Conservation (phyloP, 352 stramenopile genomes). For the Globisporangium uncinulatum region DNA sequence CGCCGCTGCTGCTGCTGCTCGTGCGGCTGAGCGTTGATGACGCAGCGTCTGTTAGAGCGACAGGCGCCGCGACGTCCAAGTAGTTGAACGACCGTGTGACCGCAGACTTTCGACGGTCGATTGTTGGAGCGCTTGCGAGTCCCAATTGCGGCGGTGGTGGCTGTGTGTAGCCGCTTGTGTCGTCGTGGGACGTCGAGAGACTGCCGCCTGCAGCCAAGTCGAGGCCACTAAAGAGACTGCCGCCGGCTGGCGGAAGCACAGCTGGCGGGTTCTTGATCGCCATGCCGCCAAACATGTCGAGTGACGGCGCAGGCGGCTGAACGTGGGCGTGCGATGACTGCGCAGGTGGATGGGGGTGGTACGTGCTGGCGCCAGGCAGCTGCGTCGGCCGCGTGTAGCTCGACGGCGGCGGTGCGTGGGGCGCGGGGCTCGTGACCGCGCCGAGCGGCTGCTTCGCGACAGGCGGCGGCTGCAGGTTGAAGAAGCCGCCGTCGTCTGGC, state of each 20-base stretch:
- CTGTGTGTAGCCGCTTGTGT: slow-evolving; percentile 17
- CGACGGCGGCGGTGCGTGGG: slow-evolving; percentile 6
- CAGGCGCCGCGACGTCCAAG: slow-evolving; percentile 34
- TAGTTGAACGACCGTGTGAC: slow-evolving; percentile 54
- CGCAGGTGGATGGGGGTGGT: slow-evolving; percentile 5
- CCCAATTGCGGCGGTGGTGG: background rate
- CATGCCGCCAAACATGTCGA: slow-evolving; percentile 81
- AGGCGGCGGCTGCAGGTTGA: slow-evolving; percentile 68
- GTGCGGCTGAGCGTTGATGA: background rate
- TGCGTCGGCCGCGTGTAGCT: slow-evolving; percentile 7
- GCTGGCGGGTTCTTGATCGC: slow-evolving; percentile 33
- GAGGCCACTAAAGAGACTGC: slow-evolving; percentile 42
- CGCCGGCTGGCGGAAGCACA: background rate
- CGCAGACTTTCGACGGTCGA: slow-evolving; percentile 33
- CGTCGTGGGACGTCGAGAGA: slow-evolving; percentile 17
- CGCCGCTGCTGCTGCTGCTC: slow-evolving; percentile 19
- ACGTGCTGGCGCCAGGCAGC: slow-evolving; percentile 2
- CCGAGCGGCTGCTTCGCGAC: slow-evolving; percentile 45
- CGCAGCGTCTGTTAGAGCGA: slow-evolving; percentile 12
- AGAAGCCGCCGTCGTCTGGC: slow-evolving; percentile 63
- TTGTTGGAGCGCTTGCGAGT: background rate
- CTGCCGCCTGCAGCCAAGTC: slow-evolving; percentile 29
- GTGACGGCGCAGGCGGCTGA: slow-evolving; percentile 5
- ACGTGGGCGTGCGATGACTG: slow-evolving; percentile 11
- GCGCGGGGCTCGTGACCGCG: slow-evolving; percentile 4